Percentiles rank a stretch among this genome's conserved stretches.
These are phyloP conservation scores for Cymbomonas tetramitiformis DNA, from an alignment of 139 green algal genomes.

Conservation along the genomic window DNA sequence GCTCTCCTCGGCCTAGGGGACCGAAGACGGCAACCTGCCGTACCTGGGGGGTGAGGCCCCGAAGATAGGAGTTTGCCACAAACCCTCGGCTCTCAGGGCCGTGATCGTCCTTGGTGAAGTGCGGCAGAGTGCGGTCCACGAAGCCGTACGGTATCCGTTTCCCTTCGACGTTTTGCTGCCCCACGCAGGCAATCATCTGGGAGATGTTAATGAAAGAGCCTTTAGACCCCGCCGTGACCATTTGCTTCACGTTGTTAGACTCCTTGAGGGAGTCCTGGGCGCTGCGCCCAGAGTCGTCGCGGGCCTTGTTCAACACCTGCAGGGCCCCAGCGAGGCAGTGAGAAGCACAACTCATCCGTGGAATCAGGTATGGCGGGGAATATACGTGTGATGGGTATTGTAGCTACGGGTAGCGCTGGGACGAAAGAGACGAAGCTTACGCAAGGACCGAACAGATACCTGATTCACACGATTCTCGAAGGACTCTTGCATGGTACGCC, in stretches of 20 bases:
- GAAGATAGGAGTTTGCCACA: slow-evolving; percentile 94
- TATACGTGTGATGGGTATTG: no score
- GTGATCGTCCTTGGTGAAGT: slow-evolving; percentile 93
- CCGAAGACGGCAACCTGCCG: no score
- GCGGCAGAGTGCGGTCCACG: slow-evolving; percentile 69
- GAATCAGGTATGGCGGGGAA: no score
- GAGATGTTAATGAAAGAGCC: slow-evolving; percentile 99
- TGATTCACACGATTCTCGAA: slow-evolving; percentile 82
- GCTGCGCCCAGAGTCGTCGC: slow-evolving; percentile 78
- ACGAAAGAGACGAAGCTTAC: no score
- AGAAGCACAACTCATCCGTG: no score
- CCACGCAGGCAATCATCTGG: slow-evolving; percentile 98
- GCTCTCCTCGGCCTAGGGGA: no score
- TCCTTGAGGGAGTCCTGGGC: slow-evolving; percentile 70
- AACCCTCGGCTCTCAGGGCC: slow-evolving; percentile 89
- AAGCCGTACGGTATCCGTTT: slow-evolving; percentile 97
- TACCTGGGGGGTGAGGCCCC: slow-evolving; percentile 80
- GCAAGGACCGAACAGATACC: no score
- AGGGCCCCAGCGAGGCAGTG: no score
- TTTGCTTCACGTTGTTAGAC: slow-evolving; percentile 95
- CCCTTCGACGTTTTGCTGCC: slow-evolving; percentile 98
- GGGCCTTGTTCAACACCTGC: slow-evolving; percentile 84
- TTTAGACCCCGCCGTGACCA: slow-evolving; percentile 90
- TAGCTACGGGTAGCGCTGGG: no score
- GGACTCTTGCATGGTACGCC: slow-evolving; percentile 71